Percentiles rank a stretch among this genome's conserved stretches.
Evolutionary conservation across 2,329 filamentous ascomycete species (phyloP).

Genomic region (Phialophora tarda): DNA sequence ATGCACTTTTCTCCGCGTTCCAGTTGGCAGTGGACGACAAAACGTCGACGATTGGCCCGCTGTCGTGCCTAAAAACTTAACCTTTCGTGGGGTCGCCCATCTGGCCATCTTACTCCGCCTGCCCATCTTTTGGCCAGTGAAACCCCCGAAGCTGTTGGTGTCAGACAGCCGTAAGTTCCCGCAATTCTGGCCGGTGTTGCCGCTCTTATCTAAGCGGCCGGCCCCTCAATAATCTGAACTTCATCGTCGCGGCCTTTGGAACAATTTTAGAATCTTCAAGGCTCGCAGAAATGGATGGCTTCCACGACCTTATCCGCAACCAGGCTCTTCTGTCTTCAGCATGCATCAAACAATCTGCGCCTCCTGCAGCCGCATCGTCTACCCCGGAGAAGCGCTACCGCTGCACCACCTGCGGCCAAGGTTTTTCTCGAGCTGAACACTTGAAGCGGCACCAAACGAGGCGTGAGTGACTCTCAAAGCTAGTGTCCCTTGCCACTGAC

Average conservation of each 20-base stretch:
- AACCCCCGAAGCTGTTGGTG: background rate
- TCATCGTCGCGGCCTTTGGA: background rate
- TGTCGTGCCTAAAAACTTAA: background rate
- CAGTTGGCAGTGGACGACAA: background rate
- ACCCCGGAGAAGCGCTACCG: slow-evolving; percentile 49
- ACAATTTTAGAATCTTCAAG: background rate
- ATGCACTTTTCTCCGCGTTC: slow-evolving; percentile 5
- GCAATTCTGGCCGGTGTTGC: slow-evolving; percentile 2
- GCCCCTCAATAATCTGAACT: slow-evolving; percentile 3
- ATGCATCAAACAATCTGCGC: slow-evolving; percentile 17
- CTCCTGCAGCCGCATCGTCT: slow-evolving; percentile 22
- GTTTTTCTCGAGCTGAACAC: slow-evolving; percentile 56
- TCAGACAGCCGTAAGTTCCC: background rate
- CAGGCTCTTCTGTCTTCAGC: slow-evolving; percentile 34
- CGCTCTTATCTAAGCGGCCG: slow-evolving; percentile 13
- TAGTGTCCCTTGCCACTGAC: slow-evolving; percentile 7
- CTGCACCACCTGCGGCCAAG: slow-evolving; percentile 51
- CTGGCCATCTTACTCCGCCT: background rate
- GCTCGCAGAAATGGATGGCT: slow-evolving; percentile 26
- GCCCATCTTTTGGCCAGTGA: background rate
- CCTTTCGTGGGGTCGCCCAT: background rate
- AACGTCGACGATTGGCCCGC: background rate
- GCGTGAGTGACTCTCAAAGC: slow-evolving; percentile 45
- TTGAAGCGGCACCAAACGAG: slow-evolving; percentile 55
- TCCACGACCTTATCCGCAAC: slow-evolving; percentile 33